A percentile compares a stretch with the other conserved stretches of the same genome.
Evolutionary conservation across 192 early-diverging fungal species (phyloP).

Genomic region (Rhizoclosmatium globosum): DNA sequence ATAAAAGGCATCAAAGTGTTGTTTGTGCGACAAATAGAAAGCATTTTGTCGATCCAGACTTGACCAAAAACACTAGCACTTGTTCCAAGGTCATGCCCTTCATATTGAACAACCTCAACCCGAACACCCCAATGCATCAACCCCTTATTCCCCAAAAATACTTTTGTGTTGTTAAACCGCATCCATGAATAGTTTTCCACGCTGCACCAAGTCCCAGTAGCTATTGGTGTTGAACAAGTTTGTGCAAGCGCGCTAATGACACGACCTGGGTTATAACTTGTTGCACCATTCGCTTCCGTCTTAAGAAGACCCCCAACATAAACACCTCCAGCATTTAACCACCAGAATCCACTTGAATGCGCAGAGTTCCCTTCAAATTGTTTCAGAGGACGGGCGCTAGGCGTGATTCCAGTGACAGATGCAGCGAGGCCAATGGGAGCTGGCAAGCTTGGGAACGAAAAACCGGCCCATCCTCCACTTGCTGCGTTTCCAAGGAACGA

Average conservation of each 20-base stretch:
- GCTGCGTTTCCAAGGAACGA: conserved; percentile 41
- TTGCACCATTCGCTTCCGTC: conserved; percentile 17
- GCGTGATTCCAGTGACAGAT: background rate
- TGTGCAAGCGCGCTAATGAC: conserved; percentile 1
- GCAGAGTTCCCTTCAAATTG: conserved; percentile 43
- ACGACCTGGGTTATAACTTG: conserved; percentile 36
- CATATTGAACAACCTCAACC: conserved; percentile 24
- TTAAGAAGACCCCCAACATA: conserved; percentile 38
- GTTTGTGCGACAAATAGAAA: conserved; percentile 31
- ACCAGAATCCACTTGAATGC: conserved; percentile 44
- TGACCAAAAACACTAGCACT: conserved; percentile 42
- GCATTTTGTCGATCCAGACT: conserved; percentile 32
- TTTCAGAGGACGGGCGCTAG: conserved; percentile 35
- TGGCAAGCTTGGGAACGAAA: conserved; percentile 30
- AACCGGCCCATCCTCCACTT: conserved; percentile 44
- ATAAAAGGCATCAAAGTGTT: conserved; percentile 26
- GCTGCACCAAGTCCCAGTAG: conserved; percentile 8
- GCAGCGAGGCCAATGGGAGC: conserved; percentile 23
- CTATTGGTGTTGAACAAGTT: background rate
- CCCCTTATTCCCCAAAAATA: conserved; percentile 43
- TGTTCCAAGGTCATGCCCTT: conserved; percentile 26
- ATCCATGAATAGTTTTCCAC: conserved; percentile 28
- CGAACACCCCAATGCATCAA: conserved; percentile 43
- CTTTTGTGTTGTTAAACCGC: conserved; percentile 42
- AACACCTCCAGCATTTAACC: conserved; percentile 31